phyloP scores from a whole-genome alignment of 495 filamentous ascomycete species.

The Thermochaetoides thermophila region DNA sequence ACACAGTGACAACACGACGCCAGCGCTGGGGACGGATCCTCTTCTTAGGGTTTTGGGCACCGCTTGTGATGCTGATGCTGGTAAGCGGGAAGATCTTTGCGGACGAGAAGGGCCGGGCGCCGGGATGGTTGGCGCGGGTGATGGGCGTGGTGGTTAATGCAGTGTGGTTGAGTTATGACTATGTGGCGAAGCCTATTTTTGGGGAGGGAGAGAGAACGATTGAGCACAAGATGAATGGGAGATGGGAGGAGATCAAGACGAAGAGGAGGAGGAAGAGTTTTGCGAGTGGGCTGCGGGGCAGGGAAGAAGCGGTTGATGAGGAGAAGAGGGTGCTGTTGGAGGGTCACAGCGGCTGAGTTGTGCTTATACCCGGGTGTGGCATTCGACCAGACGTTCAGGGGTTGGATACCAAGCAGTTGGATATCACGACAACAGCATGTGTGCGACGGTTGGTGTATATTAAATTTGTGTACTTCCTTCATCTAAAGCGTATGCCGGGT shows the following conservation, averaged over 20 bases:
- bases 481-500: too few species aligned
- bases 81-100: conserved; percentile 27
- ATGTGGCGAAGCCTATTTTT: conserved; percentile 48
- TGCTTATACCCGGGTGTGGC: too few species aligned
- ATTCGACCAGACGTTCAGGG: too few species aligned
- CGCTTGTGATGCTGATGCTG: conserved; percentile 33
- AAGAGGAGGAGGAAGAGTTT: conserved; percentile 2
- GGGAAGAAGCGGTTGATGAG: conserved; percentile 9
- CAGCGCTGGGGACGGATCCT: conserved; percentile 52
- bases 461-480: too few species aligned
- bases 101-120: conserved; percentile 49
- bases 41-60: conserved; percentile 46
- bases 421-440: too few species aligned
- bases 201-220: conserved; percentile 78
- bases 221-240: conserved; percentile 14
- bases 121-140: conserved; percentile 46
- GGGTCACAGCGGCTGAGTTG: not conserved
- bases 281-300: conserved; percentile 1
- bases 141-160: conserved; percentile 32
- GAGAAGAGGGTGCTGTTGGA: conserved; percentile 14
- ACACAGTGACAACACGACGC: conserved; percentile 46
- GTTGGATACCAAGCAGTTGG: not conserved
- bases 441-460: too few species aligned
- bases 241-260: not conserved
- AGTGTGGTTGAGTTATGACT: conserved; percentile 68